Evolutionary conservation across 2,329 filamentous ascomycete genomes (phyloP).

Genomic region (Hyphodiscus sp.): DNA sequence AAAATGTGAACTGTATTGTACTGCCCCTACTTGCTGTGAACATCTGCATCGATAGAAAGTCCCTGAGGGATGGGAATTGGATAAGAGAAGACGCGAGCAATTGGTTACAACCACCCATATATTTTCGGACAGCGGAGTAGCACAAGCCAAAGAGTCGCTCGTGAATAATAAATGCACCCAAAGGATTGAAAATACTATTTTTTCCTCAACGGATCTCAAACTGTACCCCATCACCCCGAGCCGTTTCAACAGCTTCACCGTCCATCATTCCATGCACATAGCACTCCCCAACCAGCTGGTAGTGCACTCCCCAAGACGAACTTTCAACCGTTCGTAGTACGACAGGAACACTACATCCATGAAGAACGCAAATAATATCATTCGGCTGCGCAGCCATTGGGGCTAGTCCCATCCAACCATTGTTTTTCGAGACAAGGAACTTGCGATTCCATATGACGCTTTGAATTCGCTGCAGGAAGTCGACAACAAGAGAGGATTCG

Average conservation of each 20-base stretch:
- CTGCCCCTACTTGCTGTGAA: no score
- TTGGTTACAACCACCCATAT: no score
- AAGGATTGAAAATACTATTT: no score
- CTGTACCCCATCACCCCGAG: no score
- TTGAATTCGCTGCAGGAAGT: conserved; percentile 14
- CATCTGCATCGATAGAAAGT: no score
- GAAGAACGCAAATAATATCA: conserved; percentile 19
- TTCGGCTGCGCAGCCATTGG: conserved; percentile 1
- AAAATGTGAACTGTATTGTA: no score
- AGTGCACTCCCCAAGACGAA: not conserved
- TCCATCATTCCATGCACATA: conserved; percentile 21
- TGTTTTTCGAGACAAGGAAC: conserved; percentile 7
- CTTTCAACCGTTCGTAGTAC: conserved; percentile 6
- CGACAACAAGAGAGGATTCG: conserved; percentile 1
- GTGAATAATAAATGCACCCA: no score
- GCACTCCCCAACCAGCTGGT: conserved; percentile 15
- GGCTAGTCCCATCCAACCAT: conserved; percentile 7
- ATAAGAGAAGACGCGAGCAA: no score
- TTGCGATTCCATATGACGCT: conserved; percentile 12
- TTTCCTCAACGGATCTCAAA: no score
- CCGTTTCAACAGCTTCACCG: not conserved
- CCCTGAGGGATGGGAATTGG: no score
- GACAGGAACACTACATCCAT: conserved; percentile 21
- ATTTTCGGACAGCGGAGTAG: no score
- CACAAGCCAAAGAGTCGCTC: no score